Evolutionary conservation across 225 moss, liverwort and hornwort species (phyloP).

Genomic region (Sphagnum tenellum): DNA sequence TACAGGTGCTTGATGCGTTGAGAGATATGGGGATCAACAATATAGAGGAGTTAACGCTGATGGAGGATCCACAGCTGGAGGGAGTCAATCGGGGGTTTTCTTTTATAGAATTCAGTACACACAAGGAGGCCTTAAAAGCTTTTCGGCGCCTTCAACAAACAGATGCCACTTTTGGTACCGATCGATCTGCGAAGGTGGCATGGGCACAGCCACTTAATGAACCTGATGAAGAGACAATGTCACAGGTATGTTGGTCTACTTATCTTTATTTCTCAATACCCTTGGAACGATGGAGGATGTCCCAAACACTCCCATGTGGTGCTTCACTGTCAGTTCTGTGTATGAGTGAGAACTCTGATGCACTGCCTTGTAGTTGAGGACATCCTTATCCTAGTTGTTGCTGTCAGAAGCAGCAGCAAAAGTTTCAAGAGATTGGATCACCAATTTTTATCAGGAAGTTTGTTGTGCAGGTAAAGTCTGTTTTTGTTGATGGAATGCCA

Average conservation of each 20-base stretch:
- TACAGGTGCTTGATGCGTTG: constrained; percentile 38
- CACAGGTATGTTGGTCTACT: constrained; percentile 25
- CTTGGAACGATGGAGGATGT: no score
- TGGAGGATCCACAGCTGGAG: constrained; percentile 44
- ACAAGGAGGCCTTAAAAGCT: constrained; percentile 41
- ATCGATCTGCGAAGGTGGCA: constrained; percentile 47
- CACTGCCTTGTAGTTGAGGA: no score
- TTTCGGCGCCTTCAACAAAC: constrained; percentile 44
- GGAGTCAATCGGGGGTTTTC: constrained; percentile 45
- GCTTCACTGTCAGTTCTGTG: background rate
- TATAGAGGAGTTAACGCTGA: constrained; percentile 39
- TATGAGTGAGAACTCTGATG: background rate
- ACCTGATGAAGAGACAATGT: constrained; percentile 47
- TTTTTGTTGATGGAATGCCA: constrained; percentile 59
- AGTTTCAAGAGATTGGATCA: no score
- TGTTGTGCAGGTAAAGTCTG: constrained; percentile 39
- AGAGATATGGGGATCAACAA: constrained; percentile 25
- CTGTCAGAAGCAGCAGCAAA: no score
- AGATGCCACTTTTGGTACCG: constrained; percentile 38
- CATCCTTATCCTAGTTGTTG: no score
- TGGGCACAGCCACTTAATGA: constrained; percentile 52
- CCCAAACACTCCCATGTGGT: no score
- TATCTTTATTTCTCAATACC: background rate
- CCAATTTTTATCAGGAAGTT: background rate
- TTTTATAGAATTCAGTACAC: constrained; percentile 42